These are phyloP conservation scores for Fusarium sp. DNA, from an alignment of 2,329 filamentous ascomycete species.

Conservation along the genomic window DNA sequence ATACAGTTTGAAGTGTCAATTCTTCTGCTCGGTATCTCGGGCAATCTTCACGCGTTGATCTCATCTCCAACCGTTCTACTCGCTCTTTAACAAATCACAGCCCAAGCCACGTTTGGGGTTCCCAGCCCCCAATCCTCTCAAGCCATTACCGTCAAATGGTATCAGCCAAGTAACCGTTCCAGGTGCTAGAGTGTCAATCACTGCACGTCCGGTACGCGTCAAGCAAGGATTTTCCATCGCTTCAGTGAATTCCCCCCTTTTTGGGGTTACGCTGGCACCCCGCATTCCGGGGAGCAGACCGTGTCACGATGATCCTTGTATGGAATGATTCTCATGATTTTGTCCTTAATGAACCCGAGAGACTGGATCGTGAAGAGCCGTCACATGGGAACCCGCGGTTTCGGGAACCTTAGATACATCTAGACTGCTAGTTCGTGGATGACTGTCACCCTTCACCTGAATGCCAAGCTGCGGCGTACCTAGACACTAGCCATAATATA, in stretches of 20 bases:
- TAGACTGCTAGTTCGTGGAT: neutral
- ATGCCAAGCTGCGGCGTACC: neutral
- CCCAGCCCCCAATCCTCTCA: conserved; percentile 13
- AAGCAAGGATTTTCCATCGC: neutral
- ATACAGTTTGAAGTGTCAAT: neutral
- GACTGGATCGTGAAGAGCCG: neutral
- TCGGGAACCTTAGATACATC: neutral
- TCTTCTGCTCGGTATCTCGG: conserved; percentile 12
- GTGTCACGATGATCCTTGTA: neutral
- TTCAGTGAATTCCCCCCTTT: neutral
- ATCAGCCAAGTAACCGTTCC: neutral
- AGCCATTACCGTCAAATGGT: neutral
- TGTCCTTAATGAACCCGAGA: neutral
- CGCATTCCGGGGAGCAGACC: conserved; percentile 2
- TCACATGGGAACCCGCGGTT: neutral
- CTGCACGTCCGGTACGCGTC: neutral
- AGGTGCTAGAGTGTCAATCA: neutral
- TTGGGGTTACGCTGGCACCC: neutral
- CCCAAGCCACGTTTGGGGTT: conserved; percentile 20
- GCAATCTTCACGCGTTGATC: neutral
- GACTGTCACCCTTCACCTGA: neutral
- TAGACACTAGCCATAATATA: neutral
- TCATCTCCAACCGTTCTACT: neutral
- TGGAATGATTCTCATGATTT: neutral
- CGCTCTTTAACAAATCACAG: neutral